phyloP scores from a whole-genome alignment of 345 rosid genomes.

The Eucalyptus erythrocorys region DNA sequence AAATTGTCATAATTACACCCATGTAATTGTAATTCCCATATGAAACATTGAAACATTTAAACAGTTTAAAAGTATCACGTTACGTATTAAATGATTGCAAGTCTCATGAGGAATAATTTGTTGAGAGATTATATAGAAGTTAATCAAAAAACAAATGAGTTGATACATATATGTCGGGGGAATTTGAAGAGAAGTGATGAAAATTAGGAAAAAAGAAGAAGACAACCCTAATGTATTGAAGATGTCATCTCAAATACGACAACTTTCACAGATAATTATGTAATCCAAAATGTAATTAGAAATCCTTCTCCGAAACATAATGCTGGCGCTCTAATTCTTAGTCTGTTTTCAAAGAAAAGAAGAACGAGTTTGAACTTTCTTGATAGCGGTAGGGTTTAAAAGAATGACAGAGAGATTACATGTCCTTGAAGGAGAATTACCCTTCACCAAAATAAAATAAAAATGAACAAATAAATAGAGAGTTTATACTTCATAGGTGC shows the following conservation, averaged over 20 bases:
- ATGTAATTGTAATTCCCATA: background rate
- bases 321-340: background rate
- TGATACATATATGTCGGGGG: accelerated
- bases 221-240: background rate
- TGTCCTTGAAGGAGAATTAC: background rate
- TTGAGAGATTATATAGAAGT: background rate
- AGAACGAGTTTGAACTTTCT: background rate
- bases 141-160: background rate
- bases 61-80: background rate
- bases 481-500: background rate
- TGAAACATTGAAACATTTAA: background rate
- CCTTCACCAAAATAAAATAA: background rate
- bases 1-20: background rate
- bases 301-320: background rate
- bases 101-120: background rate
- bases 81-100: background rate
- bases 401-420: background rate
- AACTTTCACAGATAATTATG: background rate
- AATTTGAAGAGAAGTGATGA: background rate
- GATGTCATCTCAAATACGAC: background rate
- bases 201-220: accelerated
- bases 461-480: background rate
- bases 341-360: background rate
- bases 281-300: background rate
- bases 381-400: background rate